Evolutionary conservation across 441 rosid genomes (phyloP), one percentile per base, ranked within the genome.

Genomic region (Erysimum cheiri): DNA sequence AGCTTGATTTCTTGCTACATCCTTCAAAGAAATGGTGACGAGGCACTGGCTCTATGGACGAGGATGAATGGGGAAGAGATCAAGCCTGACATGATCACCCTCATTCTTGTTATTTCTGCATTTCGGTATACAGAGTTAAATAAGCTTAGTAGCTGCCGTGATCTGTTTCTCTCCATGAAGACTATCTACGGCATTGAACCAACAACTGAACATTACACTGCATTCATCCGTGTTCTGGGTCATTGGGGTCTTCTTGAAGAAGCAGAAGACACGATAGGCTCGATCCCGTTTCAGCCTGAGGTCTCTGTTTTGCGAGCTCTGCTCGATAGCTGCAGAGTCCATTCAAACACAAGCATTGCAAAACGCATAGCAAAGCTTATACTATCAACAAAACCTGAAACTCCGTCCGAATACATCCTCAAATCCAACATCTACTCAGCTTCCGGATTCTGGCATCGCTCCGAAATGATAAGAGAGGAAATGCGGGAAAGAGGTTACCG

Each of bases 371-470:
- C 83, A 9, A 91, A 83, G 80, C 88, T 44, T n/a, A 70, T 91
- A 60, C 79, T 91, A 53, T 75, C 82, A 0, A 78, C 74, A 73
- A 78, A 84, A 57, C 95, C 93, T 0, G 83, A 71, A 9, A 92
- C 73, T 70, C 87, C 97, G 11, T 83, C 91, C n/a, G 85, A 88
- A 0, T 89, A 75, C 68, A 78, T 85, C 32, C 93, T 93, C 28
- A 73, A 87, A 3, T 82, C 96, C 66, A 93, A 93, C 78, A 79
- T 91, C 50, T 93, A 91, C 79, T 85, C 96, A 17, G 88, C 97
- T 55, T 88, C 95, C 1, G 97, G 98, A 48, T 77, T 92, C 57
- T 88, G 95, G 95, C 88, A 85, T 70, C 84, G 86, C 57, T 79
- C 97, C 31, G 95, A 91, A 67, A 76, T 60, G 55, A 76, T 87